Conservation (phyloP, 345 rosid species). For the Firmiana major region DNA sequence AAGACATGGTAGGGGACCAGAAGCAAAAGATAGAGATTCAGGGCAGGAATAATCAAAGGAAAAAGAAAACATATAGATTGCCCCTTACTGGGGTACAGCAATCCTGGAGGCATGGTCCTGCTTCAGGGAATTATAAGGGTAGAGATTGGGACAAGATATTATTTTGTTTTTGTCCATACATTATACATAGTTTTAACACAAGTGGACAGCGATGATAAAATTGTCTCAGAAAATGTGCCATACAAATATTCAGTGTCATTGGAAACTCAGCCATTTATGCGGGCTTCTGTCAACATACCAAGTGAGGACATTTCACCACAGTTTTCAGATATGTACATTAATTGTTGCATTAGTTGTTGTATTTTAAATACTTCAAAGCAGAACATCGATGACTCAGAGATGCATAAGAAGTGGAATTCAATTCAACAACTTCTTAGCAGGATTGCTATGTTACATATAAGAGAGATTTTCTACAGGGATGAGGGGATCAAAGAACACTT, state of each 20-base stretch:
- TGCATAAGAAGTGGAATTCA: neutral
- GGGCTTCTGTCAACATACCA: neutral
- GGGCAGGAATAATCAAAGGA: neutral
- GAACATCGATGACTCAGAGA: neutral
- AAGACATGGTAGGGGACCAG: conserved; percentile 28
- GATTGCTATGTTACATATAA: neutral
- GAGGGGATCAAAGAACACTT: neutral
- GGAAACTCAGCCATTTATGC: conserved; percentile 10
- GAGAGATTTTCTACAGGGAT: neutral
- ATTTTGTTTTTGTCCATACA: conserved; percentile 9
- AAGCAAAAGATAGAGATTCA: conserved; percentile 4
- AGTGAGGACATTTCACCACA: neutral
- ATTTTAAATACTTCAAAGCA: neutral
- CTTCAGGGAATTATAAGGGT: neutral
- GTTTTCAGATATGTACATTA: neutral
- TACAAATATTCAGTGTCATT: neutral
- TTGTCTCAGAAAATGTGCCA: conserved; percentile 11
- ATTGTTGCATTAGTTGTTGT: neutral
- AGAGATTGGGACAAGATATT: conserved; percentile 8
- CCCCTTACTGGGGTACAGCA: conserved; percentile 1
- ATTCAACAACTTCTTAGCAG: neutral
- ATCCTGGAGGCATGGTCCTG: conserved; percentile 14
- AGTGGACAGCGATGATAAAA: neutral
- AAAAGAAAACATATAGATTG: neutral
- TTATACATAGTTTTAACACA: neutral